These are phyloP conservation scores for Boehmeria nivea DNA, from an alignment of 306 rosid species.

Conservation along the genomic window DNA sequence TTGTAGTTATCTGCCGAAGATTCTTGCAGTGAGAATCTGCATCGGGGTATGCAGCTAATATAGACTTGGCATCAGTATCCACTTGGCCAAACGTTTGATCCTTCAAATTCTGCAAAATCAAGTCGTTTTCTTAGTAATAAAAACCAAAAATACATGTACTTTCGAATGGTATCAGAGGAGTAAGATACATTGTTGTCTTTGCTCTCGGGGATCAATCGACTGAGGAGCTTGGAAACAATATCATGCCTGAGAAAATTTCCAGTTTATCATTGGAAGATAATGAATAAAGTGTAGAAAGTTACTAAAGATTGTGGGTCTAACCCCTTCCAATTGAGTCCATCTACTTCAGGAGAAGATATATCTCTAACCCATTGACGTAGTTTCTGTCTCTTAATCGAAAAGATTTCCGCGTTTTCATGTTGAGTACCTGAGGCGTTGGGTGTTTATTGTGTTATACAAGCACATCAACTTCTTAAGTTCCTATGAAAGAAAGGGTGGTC, in stretches of 20 bases:
- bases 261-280: conserved; percentile 12
- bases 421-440: conserved; percentile 47
- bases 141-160: conserved; percentile 9
- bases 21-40: conserved; percentile 37
- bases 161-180: conserved; percentile 22
- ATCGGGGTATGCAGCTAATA: conserved; percentile 27
- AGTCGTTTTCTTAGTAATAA: conserved; percentile 12
- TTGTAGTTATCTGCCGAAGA: conserved; percentile 26
- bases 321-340: conserved; percentile 50
- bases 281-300: conserved; percentile 17
- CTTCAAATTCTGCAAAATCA: conserved; percentile 31
- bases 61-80: conserved; percentile 30
- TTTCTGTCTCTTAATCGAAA: conserved; percentile 62
- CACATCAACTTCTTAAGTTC: no score
- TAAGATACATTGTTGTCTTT: conserved; percentile 38
- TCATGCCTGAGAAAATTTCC: conserved; percentile 46
- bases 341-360: conserved; percentile 38
- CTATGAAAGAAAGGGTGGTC: no score
- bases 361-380: conserved; percentile 49
- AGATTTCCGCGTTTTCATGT: conserved; percentile 32
- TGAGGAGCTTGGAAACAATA: conserved; percentile 56
- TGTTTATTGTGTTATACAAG: no score
- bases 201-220: conserved; percentile 53
- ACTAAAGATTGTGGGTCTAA: conserved; percentile 33
- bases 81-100: conserved; percentile 19